Percentiles rank a stretch among this genome's conserved stretches.
Evolutionary conservation across 2,329 filamentous ascomycete species (phyloP).

Genomic region (Ceratocystis variospora): DNA sequence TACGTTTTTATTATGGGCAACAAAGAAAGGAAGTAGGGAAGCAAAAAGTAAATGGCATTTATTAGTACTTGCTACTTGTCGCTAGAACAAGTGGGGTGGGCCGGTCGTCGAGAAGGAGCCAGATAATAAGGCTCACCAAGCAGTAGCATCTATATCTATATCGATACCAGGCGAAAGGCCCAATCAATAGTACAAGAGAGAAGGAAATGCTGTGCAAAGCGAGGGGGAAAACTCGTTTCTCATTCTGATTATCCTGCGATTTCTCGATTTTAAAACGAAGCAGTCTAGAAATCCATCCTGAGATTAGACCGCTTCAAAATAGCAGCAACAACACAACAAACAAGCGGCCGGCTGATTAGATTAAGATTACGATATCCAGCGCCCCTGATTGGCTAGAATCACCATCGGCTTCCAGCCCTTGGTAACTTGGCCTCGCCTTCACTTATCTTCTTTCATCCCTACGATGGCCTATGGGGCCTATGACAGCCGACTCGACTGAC

Average conservation of each 20-base stretch:
- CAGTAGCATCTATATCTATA: too few relatives aligned
- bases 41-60: not conserved
- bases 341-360: not conserved
- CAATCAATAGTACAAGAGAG: too few relatives aligned
- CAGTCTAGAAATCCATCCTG: not conserved
- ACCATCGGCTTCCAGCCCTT: not conserved
- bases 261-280: not conserved
- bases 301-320: not conserved
- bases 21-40: slow-evolving; percentile 10
- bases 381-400: slow-evolving; percentile 7
- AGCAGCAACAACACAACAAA: not conserved
- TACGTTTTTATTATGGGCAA: not conserved
- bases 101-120: not conserved
- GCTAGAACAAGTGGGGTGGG: slow-evolving; percentile 7
- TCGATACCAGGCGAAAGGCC: too few relatives aligned
- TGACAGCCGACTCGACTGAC: too few relatives aligned
- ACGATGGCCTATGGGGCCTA: too few relatives aligned
- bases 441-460: not conserved
- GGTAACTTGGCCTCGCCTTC: not conserved
- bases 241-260: not conserved
- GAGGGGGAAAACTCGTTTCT: not conserved
- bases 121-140: not conserved
- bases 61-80: not conserved
- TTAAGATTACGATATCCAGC: not conserved
- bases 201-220: too few relatives aligned